Conservation (phyloP, 129 eudicot species). For the Helianthus annuus region HanXRQr2.0-SUNRISE NC_035440.2:12196399-12196898, state of each 20-base stretch:
- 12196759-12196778: constrained; percentile 83
- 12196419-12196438: constrained; percentile 10
- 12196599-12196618: constrained; percentile 93
- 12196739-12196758: constrained; percentile 95
- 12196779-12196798: constrained; percentile 80
- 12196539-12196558: constrained; percentile 83
- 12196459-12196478: constrained; percentile 26
- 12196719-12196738: constrained; percentile 92
- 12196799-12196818: constrained; percentile 93
- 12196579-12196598: constrained; percentile 82
- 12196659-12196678: constrained; percentile 97
- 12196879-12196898: constrained; percentile 79
- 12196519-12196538: constrained; percentile 99
- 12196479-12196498: not conserved
- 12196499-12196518: constrained; percentile 52
- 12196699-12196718: constrained; percentile 53
- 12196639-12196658: constrained; percentile 79
- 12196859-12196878: constrained; percentile 89
- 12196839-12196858: constrained; percentile 89
- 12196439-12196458: not conserved
- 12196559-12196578: constrained; percentile 93
- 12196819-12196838: constrained; percentile 81
- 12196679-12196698: constrained; percentile 88
- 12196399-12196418: too few relatives aligned
- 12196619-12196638: constrained; percentile 99